These are phyloP conservation scores for Podochytrium sp. DNA, from an alignment of 192 early-diverging fungal genomes.

Conservation along the genomic window DNA sequence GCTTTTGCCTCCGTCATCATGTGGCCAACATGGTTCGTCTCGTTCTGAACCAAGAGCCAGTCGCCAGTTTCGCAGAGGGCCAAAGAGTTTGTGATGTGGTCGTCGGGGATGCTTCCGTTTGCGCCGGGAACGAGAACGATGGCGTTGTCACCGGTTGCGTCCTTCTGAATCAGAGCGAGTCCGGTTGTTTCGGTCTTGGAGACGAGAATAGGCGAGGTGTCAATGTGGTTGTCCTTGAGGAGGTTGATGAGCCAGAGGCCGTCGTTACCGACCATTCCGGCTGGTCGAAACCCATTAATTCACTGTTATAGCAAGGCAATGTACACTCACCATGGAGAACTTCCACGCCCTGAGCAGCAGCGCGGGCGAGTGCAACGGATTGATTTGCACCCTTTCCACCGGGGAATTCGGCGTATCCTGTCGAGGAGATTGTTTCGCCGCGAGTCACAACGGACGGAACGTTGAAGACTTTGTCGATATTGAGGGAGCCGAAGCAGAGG, in stretches of 20 bases:
- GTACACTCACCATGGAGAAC: not conserved
- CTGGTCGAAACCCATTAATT: slow-evolving; percentile 45
- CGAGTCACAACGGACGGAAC: slow-evolving; percentile 73
- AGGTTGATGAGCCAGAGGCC: slow-evolving; percentile 75
- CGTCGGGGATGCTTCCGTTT: slow-evolving; percentile 59
- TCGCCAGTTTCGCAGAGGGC: slow-evolving; percentile 52
- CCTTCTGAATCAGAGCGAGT: slow-evolving; percentile 86
- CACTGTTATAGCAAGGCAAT: not conserved
- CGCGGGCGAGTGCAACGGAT: slow-evolving; percentile 77
- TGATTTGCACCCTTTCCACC: slow-evolving; percentile 92
- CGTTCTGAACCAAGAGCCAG: slow-evolving; percentile 88
- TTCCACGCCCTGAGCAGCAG: slow-evolving; percentile 32
- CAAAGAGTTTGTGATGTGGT: slow-evolving; percentile 11
- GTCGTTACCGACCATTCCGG: slow-evolving; percentile 83
- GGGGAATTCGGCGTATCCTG: slow-evolving; percentile 53
- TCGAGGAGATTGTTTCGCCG: slow-evolving; percentile 58
- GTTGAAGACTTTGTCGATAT: slow-evolving; percentile 78
- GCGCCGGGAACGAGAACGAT: slow-evolving; percentile 86
- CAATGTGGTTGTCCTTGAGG: slow-evolving; percentile 67
- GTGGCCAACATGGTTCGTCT: slow-evolving; percentile 59
- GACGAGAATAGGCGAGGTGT: slow-evolving; percentile 62
- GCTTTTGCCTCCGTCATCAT: slow-evolving; percentile 25
- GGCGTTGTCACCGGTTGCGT: slow-evolving; percentile 75
- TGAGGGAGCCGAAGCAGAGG: slow-evolving; percentile 72
- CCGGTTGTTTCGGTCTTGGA: slow-evolving; percentile 64